These are phyloP conservation scores for Penicillium simplicissimum DNA, from an alignment of 495 filamentous ascomycete genomes.

Conservation along the genomic window DNA sequence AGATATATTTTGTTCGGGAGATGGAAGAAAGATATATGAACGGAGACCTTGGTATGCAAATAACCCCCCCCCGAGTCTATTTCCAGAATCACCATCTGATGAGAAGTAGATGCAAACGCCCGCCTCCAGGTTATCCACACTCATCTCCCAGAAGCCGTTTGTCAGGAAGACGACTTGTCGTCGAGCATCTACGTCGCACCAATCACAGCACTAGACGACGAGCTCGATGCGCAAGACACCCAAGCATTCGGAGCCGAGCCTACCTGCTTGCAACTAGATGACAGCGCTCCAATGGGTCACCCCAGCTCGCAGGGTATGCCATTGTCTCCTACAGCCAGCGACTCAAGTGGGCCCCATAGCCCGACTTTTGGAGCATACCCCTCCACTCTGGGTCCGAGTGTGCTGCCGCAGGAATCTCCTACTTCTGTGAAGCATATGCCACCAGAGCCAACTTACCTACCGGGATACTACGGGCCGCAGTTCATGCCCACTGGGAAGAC, in stretches of 20 bases:
- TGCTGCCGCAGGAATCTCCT: slow-evolving; percentile 16
- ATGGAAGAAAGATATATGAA: slow-evolving; percentile 61
- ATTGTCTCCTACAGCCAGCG: slow-evolving; percentile 25
- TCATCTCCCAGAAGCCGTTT: slow-evolving; percentile 26
- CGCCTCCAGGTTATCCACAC: slow-evolving; percentile 25
- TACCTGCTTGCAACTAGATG: neutral
- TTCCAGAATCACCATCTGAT: neutral
- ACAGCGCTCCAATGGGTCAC: neutral
- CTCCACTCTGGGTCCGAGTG: slow-evolving; percentile 7
- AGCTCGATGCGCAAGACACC: slow-evolving; percentile 6
- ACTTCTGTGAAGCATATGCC: slow-evolving; percentile 15
- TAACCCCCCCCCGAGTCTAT: neutral
- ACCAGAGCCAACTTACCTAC: slow-evolving; percentile 11
- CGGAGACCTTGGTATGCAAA: slow-evolving; percentile 59
- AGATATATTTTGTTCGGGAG: slow-evolving; percentile 67
- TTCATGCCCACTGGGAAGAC: slow-evolving; percentile 20
- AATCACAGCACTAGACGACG: neutral
- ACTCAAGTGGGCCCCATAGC: slow-evolving; percentile 29
- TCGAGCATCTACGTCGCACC: slow-evolving; percentile 15
- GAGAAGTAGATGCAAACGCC: slow-evolving; percentile 23
- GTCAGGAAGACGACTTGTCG: slow-evolving; percentile 16
- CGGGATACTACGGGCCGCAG: slow-evolving; percentile 20
- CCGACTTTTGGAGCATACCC: slow-evolving; percentile 22
- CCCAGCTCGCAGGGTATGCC: slow-evolving; percentile 14
- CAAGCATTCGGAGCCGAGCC: neutral